Evolutionary conservation across 805 yeast species (phyloP).

Genomic region (Tetrapisispora iriomotensis): DNA sequence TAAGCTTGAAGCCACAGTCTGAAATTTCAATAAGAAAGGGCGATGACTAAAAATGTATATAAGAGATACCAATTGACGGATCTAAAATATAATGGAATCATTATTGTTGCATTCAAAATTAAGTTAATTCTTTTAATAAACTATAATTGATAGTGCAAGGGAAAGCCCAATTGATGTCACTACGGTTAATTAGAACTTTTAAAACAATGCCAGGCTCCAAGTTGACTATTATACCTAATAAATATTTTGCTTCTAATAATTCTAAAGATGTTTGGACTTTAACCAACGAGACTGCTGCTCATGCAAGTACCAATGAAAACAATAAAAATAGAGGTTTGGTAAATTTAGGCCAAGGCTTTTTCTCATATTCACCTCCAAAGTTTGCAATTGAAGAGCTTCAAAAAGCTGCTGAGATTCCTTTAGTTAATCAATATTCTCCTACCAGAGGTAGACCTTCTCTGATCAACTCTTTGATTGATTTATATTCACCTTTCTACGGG

Average conservation of each 20-base stretch:
- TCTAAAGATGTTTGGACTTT: slow-evolving; percentile 91
- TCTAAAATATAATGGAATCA: too few species aligned
- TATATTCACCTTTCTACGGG: slow-evolving; percentile 59
- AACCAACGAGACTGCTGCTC: slow-evolving; percentile 91
- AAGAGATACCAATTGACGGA: too few species aligned
- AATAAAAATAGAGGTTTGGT: slow-evolving; percentile 67
- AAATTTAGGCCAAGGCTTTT: slow-evolving; percentile 94
- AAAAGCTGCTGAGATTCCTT: slow-evolving; percentile 60
- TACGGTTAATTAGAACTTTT: slow-evolving; percentile 4
- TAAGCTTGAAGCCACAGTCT: too few species aligned
- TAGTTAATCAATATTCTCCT: slow-evolving; percentile 85
- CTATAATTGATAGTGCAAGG: background rate
- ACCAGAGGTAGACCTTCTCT: slow-evolving; percentile 79
- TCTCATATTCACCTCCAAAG: slow-evolving; percentile 92
- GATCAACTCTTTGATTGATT: slow-evolving; percentile 54
- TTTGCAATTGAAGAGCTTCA: slow-evolving; percentile 81
- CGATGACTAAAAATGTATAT: too few species aligned
- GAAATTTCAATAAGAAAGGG: too few species aligned
- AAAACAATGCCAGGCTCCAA: slow-evolving; percentile 8
- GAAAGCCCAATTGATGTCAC: slow-evolving; percentile 7
- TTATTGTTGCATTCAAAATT: too few species aligned
- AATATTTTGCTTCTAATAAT: slow-evolving; percentile 50
- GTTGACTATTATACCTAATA: slow-evolving; percentile 21
- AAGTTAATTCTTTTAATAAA: background rate
- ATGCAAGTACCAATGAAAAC: slow-evolving; percentile 42